A percentile compares a stretch with the other conserved stretches of the same genome.
Evolutionary conservation across 1,139 yeast species (phyloP).

Genomic region (Diutina pseudorugosa): DNA sequence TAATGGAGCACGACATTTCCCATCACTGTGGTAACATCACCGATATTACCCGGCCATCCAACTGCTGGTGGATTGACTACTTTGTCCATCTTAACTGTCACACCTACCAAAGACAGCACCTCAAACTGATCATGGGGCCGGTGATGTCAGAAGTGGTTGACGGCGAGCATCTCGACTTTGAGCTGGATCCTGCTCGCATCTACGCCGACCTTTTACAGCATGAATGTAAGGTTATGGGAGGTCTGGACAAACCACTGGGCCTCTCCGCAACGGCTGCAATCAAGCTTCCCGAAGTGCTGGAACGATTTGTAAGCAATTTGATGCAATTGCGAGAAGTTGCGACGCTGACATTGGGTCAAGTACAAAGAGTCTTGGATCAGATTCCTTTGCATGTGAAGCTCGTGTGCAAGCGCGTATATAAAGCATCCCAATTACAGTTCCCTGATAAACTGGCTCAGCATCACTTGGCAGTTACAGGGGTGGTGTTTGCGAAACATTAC

Average conservation of each 20-base stretch:
- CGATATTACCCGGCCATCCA: slow-evolving; percentile 23
- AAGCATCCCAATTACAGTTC: slow-evolving; percentile 26
- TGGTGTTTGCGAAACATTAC: slow-evolving; percentile 50
- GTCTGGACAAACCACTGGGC: slow-evolving; percentile 14
- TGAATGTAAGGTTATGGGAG: slow-evolving; percentile 36
- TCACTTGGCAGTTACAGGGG: slow-evolving; percentile 58
- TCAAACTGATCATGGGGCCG: slow-evolving; percentile 31
- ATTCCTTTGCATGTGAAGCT: slow-evolving; percentile 53
- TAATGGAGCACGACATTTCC: slow-evolving; percentile 36
- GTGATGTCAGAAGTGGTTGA: slow-evolving; percentile 35
- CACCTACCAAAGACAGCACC: slow-evolving; percentile 45
- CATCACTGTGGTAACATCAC: slow-evolving; percentile 16
- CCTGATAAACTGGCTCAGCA: slow-evolving; percentile 42
- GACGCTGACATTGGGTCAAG: slow-evolving; percentile 39
- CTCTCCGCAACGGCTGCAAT: slow-evolving; percentile 61
- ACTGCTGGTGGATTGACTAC: slow-evolving; percentile 36
- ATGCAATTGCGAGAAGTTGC: slow-evolving; percentile 64
- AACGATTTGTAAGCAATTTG: slow-evolving; percentile 58
- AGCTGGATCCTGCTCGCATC: slow-evolving; percentile 69
- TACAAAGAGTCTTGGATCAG: slow-evolving; percentile 23
- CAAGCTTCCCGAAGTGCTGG: slow-evolving; percentile 60
- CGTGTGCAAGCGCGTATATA: slow-evolving; percentile 24
- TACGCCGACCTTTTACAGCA: slow-evolving; percentile 34
- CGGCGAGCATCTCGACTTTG: slow-evolving; percentile 51
- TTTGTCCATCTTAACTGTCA: slow-evolving; percentile 45